Percentiles rank a stretch among this genome's conserved stretches.
Evolutionary conservation across 2,329 filamentous ascomycete genomes (phyloP).

Genomic region (Aspergillus sclerotialis): DNA sequence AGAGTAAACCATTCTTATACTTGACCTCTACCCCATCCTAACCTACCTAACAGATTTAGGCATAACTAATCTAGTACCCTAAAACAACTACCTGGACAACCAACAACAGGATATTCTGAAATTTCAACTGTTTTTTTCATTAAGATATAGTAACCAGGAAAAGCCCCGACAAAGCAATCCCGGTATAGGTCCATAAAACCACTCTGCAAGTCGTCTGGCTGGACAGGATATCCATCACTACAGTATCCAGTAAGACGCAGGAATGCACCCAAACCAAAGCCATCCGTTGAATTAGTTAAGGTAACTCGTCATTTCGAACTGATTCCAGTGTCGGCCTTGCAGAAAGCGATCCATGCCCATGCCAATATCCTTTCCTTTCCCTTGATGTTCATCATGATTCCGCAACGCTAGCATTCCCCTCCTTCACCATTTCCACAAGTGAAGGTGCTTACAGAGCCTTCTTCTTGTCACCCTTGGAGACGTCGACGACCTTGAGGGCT

Average conservation of each 20-base stretch:
- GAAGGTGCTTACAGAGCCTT: conserved; percentile 36
- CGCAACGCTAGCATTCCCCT: conserved; percentile 17
- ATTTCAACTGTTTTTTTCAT: conserved; percentile 36
- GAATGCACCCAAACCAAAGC: conserved; percentile 9
- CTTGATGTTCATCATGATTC: conserved; percentile 17
- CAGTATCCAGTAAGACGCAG: conserved; percentile 20
- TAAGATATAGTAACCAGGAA: conserved; percentile 22
- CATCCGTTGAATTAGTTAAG: neutral
- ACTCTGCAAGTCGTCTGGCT: conserved; percentile 23
- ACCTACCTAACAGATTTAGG: too few relatives aligned
- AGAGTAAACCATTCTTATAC: too few relatives aligned
- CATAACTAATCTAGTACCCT: too few relatives aligned
- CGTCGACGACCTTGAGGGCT: conserved; percentile 40
- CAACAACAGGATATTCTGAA: too few relatives aligned
- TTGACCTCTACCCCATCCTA: too few relatives aligned
- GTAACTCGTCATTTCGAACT: too few relatives aligned
- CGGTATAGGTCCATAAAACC: conserved; percentile 18
- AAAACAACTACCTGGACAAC: too few relatives aligned
- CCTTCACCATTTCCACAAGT: conserved; percentile 15
- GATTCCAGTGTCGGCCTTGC: conserved; percentile 24
- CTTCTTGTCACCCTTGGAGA: conserved; percentile 40
- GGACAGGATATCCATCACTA: conserved; percentile 7
- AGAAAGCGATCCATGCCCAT: conserved; percentile 21
- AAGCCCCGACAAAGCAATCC: conserved; percentile 25
- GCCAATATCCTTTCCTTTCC: conserved; percentile 20